Conservation (phyloP, 2,329 filamentous ascomycete genomes). For the Colletotrichum limetticola region DNA sequence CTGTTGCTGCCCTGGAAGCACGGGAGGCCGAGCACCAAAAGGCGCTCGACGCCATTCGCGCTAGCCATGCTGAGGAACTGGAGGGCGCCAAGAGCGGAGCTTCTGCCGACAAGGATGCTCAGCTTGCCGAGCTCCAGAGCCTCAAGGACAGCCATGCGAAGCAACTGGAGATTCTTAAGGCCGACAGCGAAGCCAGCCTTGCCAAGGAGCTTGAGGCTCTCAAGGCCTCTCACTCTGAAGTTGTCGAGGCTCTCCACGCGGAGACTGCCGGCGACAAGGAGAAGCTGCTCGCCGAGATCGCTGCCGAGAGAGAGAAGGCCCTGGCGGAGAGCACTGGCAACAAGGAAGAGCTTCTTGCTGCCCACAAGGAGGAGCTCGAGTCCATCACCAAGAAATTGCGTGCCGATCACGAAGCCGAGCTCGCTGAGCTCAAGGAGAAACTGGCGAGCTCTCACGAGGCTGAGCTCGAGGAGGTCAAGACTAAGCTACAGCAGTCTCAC, state of each 20-base stretch:
- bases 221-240: conserved; percentile 55
- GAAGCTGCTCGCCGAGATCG: conserved; percentile 46
- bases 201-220: conserved; percentile 54
- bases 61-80: conserved; percentile 68
- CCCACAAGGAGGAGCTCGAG: conserved; percentile 45
- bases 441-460: conserved; percentile 56
- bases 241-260: conserved; percentile 54
- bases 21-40: conserved; percentile 65
- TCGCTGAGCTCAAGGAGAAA: conserved; percentile 46
- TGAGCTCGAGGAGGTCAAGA: conserved; percentile 51
- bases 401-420: conserved; percentile 44
- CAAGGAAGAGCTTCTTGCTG: conserved; percentile 48
- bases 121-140: conserved; percentile 61
- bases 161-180: conserved; percentile 56
- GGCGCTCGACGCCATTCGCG: conserved; percentile 64
- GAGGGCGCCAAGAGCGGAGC: conserved; percentile 65
- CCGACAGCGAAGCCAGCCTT: conserved; percentile 52
- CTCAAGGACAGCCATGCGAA: conserved; percentile 66
- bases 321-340: conserved; percentile 53
- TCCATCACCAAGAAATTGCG: conserved; percentile 44
- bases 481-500: conserved; percentile 47
- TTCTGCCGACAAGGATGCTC: conserved; percentile 59
- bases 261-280: conserved; percentile 53
- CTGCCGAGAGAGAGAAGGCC: conserved; percentile 51
- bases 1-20: conserved; percentile 58